Evolutionary conservation across 116 monocot species (phyloP).

Genomic region (Zostera marina): DNA sequence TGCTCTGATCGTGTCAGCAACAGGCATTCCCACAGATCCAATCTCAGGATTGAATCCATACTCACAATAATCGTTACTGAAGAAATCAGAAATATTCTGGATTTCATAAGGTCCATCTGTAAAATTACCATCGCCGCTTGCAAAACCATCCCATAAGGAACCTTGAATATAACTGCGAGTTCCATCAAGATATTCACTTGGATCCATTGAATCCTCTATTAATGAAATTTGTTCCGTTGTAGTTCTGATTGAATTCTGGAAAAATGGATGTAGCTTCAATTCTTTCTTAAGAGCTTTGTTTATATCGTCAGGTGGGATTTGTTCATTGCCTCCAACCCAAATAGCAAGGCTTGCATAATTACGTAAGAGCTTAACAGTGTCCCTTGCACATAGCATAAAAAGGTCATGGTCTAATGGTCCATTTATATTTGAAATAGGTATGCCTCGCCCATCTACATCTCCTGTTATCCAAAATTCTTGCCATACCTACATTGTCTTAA

Average conservation of each 20-base stretch:
- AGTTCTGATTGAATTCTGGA: slow-evolving; percentile 8
- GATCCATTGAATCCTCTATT: slow-evolving; percentile 34
- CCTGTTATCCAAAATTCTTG: slow-evolving; percentile 99
- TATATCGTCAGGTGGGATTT: slow-evolving; percentile 76
- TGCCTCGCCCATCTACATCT: slow-evolving; percentile 83
- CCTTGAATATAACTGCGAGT: slow-evolving; percentile 78
- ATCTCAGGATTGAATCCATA: slow-evolving; percentile 97
- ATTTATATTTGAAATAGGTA: slow-evolving; percentile 77
- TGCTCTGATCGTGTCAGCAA: slow-evolving; percentile 81
- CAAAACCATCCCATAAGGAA: slow-evolving; percentile 98
- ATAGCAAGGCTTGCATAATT: slow-evolving; percentile 91
- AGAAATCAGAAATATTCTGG: slow-evolving; percentile 84
- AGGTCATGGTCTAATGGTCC: slow-evolving; percentile 93
- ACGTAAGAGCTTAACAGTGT: slow-evolving; percentile 80
- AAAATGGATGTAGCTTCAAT: slow-evolving; percentile 69
- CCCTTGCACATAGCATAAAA: slow-evolving; percentile 78
- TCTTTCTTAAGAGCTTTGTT: slow-evolving; percentile 49
- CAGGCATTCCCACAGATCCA: slow-evolving; percentile 87
- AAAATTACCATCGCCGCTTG: slow-evolving; percentile 82
- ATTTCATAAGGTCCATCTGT: slow-evolving; percentile 96
- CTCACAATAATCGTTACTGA: slow-evolving; percentile 56
- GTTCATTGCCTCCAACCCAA: slow-evolving; percentile 98
- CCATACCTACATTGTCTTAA: slow-evolving; percentile 51
- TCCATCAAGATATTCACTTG: slow-evolving; percentile 91
- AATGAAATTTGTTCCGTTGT: slow-evolving; percentile 4